Evolutionary conservation across 495 filamentous ascomycete species (phyloP).

Genomic region (Lichina pygmaea): DNA sequence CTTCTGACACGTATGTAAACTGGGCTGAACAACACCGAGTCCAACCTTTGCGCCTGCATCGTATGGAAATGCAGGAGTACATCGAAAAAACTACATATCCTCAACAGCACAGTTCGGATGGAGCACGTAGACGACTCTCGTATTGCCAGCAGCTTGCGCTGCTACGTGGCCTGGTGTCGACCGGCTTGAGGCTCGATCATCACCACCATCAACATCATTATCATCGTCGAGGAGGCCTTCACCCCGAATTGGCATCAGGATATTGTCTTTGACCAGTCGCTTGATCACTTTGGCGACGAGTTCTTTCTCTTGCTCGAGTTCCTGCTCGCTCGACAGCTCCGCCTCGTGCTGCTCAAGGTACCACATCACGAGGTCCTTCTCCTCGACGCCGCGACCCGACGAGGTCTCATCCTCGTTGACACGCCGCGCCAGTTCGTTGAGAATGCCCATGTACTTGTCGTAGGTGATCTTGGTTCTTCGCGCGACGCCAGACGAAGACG

Average conservation of each 20-base stretch:
- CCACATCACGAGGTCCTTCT: constrained; percentile 66
- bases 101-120: constrained; percentile 87
- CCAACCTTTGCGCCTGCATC: too few relatives aligned
- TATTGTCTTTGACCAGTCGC: constrained; percentile 92
- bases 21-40: too few relatives aligned
- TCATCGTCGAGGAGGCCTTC: constrained; percentile 40
- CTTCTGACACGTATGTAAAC: too few relatives aligned
- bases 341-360: constrained; percentile 85
- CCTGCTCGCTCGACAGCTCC: constrained; percentile 56
- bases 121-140: constrained; percentile 56
- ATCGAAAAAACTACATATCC: constrained; percentile 15
- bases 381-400: constrained; percentile 66
- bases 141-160: neutral
- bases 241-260: constrained; percentile 76
- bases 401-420: constrained; percentile 51
- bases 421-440: constrained; percentile 56
- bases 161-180: neutral
- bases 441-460: constrained; percentile 77
- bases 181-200: constrained; percentile 7
- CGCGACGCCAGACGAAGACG: constrained; percentile 5
- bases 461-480: constrained; percentile 77
- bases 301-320: constrained; percentile 45
- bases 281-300: constrained; percentile 73
- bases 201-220: constrained; percentile 18
- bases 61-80: too few relatives aligned